Base-by-base conservation (phyloP, 1,284 basidiomycete species). In the Ganoderma multipileum region DNA sequence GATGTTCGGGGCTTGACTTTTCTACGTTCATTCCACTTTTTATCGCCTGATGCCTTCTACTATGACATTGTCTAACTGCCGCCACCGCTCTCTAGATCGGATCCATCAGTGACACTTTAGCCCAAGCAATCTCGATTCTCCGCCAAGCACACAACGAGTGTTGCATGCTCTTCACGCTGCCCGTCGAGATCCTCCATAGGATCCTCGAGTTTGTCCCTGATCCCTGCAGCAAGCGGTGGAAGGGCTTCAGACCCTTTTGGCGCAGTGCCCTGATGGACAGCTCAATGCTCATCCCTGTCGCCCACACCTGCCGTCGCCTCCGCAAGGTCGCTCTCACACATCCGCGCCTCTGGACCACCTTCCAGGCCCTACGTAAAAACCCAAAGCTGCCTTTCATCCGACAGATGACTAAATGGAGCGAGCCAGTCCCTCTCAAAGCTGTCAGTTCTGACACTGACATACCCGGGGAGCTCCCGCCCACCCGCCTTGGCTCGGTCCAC, bases 121-220 rank as follows among this genome's bases (percentile, higher is more conserved):
- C 36, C 1, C 23, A 52, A 11, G 41, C 55, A 7, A 44, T 44
- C 3, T n/a, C 26, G 4, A 20, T 16, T 16, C 55, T 63, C 11
- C 61, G 42, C 11, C 57, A 8, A n/a, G 57, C 36, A 5, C 55
- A 60, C 47, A 67, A 63, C 33, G 57, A 42, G 12, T 38, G 36
- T 23, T 42, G 16, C 41, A 42, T 33, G 8, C 36, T 67, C 39
- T 33, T 67, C 39, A 41, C 18, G 4, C 55, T 67, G 6, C 66
- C 61, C 6, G 39, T 39, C 2, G 61, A 67, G 16, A 36, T 67
- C 8, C 55, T 63, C 12, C 28, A 39, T n/a, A 44, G 41, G 8
- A 67, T 67, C 41, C 16, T 67, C 16, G 39, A 62, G 41, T 16
- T 58, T 33, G 28, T 67, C 38, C 61, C 41, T 2, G 42, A 57